phyloP scores from a whole-genome alignment of 2,329 filamentous ascomycete genomes.

The Herpotrichia juniperi region DNA sequence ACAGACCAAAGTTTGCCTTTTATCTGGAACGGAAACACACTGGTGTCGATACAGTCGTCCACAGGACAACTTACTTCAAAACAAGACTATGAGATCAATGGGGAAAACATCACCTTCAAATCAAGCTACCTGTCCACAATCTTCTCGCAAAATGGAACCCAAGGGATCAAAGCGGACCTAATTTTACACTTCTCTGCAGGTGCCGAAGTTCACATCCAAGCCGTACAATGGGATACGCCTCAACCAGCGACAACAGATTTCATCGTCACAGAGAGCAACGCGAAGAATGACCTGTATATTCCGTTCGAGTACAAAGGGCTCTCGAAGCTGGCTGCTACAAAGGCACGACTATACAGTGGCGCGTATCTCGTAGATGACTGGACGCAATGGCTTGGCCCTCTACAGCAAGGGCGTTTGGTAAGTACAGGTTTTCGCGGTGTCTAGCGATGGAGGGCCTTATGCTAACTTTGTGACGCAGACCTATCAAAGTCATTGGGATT shows the following conservation, averaged over 20 bases:
- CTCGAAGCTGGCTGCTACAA: conserved; percentile 53
- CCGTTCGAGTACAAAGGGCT: conserved; percentile 58
- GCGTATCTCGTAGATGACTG: conserved; percentile 59
- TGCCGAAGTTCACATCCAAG: conserved; percentile 50
- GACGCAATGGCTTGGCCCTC: conserved; percentile 54
- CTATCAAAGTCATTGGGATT: conserved; percentile 56
- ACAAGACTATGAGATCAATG: conserved; percentile 52
- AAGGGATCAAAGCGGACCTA: conserved; percentile 56
- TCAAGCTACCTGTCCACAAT: conserved; percentile 26
- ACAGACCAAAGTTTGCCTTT: conserved; percentile 52
- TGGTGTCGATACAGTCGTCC: conserved; percentile 45
- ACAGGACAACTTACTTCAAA: conserved; percentile 32
- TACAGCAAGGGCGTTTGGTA: conserved; percentile 49
- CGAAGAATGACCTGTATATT: conserved; percentile 49
- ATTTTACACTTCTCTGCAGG: conserved; percentile 58
- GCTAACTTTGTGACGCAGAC: conserved; percentile 39
- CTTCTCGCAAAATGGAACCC: conserved; percentile 44
- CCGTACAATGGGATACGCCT: conserved; percentile 60
- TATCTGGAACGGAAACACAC: conserved; percentile 57
- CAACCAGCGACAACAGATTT: conserved; percentile 29
- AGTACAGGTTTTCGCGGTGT: neutral
- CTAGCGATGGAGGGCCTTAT: neutral
- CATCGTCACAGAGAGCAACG: conserved; percentile 28
- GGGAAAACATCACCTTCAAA: conserved; percentile 52
- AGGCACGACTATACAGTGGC: conserved; percentile 53